Base-by-base conservation (phyloP, 2,329 filamentous ascomycete genomes). In the Fusarium sterilihyphosum region DNA sequence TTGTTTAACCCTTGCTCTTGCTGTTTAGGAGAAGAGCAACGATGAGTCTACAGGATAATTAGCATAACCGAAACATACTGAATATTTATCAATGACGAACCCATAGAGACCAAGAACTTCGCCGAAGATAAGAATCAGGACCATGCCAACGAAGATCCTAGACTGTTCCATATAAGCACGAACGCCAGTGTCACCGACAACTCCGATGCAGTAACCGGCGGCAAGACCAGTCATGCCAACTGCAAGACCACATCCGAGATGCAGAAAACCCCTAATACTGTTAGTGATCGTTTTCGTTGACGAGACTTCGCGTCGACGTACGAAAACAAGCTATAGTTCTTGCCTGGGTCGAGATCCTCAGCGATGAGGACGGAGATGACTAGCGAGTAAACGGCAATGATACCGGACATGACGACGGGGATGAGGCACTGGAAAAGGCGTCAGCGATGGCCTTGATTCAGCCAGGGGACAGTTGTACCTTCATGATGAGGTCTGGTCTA, bases 21-120 rank as follows among this genome's bases (percentile, higher is more conserved):
- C 94, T 96, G 89, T 98, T 97, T 81, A 98, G 89, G 81, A 98
- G 96, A 49, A 98, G 90, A 65, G 94, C 94, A 71, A 98, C 95
- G 81, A 98, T 98, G 76, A 98, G 90, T 52, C 94, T 97, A 77
- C 41, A 22, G 5, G 16, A 33, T 20, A 10, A 58, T 77, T 41
- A 78, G 70, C 37, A 41, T 54, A 20, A n/a, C 20, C 18, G 11
- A 20, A 17, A 20, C 18, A 16, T 14, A 57, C 74, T 66, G 72
- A 60, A 33, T 16, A n/a, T 12, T 22, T 12, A 20, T 8, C 20
- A 8, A 33, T 26, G 38, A 82, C 92, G 77, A 88, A 98, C 94
- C 96, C 96, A 80, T 99, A 99, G 38, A 99, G 92, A 83, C 96
- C 96, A 82, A 99, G 83, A 24, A 99, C 96, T 88, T 99, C 96